Percentiles rank a stretch among this genome's conserved stretches.
Conservation (phyloP, 768 basidiomycete species). For the Rhizopogon roseolus region DNA sequence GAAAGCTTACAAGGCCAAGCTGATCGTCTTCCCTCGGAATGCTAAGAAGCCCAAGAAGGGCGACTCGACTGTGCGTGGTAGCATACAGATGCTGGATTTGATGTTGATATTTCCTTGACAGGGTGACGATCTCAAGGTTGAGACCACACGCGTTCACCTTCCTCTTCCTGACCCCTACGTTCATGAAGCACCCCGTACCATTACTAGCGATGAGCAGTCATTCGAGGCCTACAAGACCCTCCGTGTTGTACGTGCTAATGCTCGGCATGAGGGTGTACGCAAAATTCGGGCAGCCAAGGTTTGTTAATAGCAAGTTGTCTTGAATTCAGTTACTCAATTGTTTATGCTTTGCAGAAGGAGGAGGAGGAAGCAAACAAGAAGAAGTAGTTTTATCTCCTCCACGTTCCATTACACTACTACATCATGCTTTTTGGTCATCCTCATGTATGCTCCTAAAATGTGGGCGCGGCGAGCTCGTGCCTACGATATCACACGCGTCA, state of each 20-base stretch:
- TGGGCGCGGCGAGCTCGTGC: constrained; percentile 16
- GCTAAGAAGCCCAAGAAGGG: constrained; percentile 93
- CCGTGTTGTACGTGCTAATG: constrained; percentile 75
- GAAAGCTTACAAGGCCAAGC: constrained; percentile 85
- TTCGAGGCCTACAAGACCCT: constrained; percentile 89
- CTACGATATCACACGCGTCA: constrained; percentile 29
- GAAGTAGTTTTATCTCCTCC: constrained; percentile 47
- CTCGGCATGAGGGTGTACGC: constrained; percentile 83
- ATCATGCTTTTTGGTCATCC: constrained; percentile 15
- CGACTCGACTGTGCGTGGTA: constrained; percentile 73
- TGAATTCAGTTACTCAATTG: constrained; percentile 11
- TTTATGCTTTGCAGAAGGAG: constrained; percentile 53
- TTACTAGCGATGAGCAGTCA: constrained; percentile 84
- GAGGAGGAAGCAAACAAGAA: constrained; percentile 92
- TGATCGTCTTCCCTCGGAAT: constrained; percentile 98
- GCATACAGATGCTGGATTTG: background rate
- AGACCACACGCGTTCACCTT: constrained; percentile 64
- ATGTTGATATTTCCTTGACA: constrained; percentile 25
- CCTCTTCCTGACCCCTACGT: constrained; percentile 64
- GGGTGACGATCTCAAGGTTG: constrained; percentile 78
- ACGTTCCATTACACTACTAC: constrained; percentile 18
- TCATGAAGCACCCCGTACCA: constrained; percentile 87
- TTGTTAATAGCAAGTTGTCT: constrained; percentile 22
- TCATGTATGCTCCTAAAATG: constrained; percentile 34
- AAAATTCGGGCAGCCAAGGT: constrained; percentile 86